phyloP scores from a whole-genome alignment of 78 protist genomes.

The Dictyostelium discoideum region dicty_2.7 NC_007089.4:2673001-2673500 shows the following conservation, averaged over 20 bases:
- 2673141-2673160: background rate
- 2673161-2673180: background rate
- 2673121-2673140: background rate
- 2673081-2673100: background rate
- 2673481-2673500: background rate
- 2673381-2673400: background rate
- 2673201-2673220: background rate
- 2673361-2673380: background rate
- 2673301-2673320: background rate
- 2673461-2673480: background rate
- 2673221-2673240: background rate
- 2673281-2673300: background rate
- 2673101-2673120: background rate
- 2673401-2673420: background rate
- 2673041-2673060: background rate
- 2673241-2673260: background rate
- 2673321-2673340: background rate
- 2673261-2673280: background rate
- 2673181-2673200: background rate
- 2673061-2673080: background rate
- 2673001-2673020: background rate
- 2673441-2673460: background rate
- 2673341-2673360: background rate
- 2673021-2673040: background rate
- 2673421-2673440: background rate